Conservation (phyloP, 345 rosid genomes). For the Toxicodendron radicans region DNA sequence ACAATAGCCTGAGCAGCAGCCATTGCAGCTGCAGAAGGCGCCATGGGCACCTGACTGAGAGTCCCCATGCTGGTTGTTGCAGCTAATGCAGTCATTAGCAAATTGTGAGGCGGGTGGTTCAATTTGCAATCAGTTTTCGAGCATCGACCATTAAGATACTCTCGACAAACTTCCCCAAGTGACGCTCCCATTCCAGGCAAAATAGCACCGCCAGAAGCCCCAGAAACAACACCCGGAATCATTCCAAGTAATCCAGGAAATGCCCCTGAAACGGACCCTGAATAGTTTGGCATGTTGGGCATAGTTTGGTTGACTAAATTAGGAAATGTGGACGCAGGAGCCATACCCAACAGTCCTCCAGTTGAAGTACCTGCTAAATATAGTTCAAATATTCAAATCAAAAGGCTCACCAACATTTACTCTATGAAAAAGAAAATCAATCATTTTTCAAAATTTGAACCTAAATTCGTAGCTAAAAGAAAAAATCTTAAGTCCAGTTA, state of each 20-base stretch:
- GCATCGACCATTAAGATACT: slow-evolving; percentile 89
- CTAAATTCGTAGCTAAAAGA: too few relatives aligned
- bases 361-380: slow-evolving; percentile 58
- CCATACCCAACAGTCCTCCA: slow-evolving; percentile 73
- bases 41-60: slow-evolving; percentile 94
- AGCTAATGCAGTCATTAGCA: slow-evolving; percentile 94
- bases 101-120: slow-evolving; percentile 88
- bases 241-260: slow-evolving; percentile 90
- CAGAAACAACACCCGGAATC: slow-evolving; percentile 88
- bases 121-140: slow-evolving; percentile 77
- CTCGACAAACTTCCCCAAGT: slow-evolving; percentile 94
- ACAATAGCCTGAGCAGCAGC: slow-evolving; percentile 99
- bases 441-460: too few relatives aligned
- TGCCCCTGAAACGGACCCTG: slow-evolving; percentile 93
- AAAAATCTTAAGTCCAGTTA: too few relatives aligned
- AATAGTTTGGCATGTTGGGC: slow-evolving; percentile 99
- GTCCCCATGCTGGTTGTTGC: slow-evolving; percentile 90
- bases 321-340: slow-evolving; percentile 72
- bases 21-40: slow-evolving; percentile 99
- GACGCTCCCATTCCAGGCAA: slow-evolving; percentile 96
- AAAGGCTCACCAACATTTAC: background rate
- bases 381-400: too few relatives aligned
- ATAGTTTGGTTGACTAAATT: slow-evolving; percentile 86
- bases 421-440: background rate
- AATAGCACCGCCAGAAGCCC: slow-evolving; percentile 94